A percentile compares a stretch with the other conserved stretches of the same genome.
These are phyloP conservation scores for Fonsecaea erecta DNA, from an alignment of 2,329 filamentous ascomycete species.

Conservation along the genomic window DNA sequence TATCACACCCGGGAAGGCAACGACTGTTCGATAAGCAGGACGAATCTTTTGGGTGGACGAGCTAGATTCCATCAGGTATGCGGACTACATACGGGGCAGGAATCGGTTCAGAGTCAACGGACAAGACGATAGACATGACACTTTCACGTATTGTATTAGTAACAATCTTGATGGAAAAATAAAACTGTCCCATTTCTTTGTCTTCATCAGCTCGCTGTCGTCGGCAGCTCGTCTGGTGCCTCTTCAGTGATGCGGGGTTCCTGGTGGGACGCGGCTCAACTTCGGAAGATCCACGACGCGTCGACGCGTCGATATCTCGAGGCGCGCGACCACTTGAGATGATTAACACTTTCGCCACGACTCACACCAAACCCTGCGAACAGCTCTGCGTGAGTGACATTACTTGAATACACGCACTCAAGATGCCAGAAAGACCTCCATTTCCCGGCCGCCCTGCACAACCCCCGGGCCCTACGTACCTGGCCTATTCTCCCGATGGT, in stretches of 20 bases:
- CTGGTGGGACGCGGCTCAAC: conserved; percentile 1
- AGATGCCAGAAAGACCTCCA: conserved; percentile 37
- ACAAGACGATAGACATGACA: not conserved
- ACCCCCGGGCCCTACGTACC: conserved; percentile 82
- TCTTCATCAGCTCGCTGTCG: not conserved
- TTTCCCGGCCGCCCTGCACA: conserved; percentile 48
- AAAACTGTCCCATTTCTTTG: not conserved
- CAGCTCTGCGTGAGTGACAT: not conserved
- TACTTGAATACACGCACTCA: conserved; percentile 2
- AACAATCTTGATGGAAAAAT: not conserved
- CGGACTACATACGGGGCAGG: not conserved
- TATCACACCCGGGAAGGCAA: not conserved
- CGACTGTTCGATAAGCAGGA: not conserved
- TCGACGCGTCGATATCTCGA: conserved; percentile 5
- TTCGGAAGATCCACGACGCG: conserved; percentile 3
- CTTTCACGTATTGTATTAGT: not conserved
- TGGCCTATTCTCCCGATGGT: conserved; percentile 89
- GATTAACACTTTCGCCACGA: not conserved
- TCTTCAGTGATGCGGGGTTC: not conserved
- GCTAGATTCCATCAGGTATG: not conserved
- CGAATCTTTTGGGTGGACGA: not conserved
- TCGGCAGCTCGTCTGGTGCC: not conserved
- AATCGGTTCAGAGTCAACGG: not conserved
- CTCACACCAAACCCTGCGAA: not conserved
- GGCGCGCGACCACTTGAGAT: not conserved